phyloP scores from a whole-genome alignment of 2,329 filamentous ascomycete genomes.

The Alternaria hordeiaustralica region DNA sequence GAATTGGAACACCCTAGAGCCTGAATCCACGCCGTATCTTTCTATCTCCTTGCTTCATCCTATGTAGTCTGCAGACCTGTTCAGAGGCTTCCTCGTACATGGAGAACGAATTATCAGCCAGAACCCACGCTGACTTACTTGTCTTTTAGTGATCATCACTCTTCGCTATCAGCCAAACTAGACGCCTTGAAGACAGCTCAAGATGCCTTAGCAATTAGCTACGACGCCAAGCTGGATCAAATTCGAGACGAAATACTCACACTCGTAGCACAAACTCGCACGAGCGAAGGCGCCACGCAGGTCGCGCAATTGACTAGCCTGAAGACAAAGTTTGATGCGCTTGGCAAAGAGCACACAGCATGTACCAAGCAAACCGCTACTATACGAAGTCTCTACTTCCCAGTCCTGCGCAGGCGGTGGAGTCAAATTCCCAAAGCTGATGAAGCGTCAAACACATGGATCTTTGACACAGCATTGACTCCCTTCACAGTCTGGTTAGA shows the following conservation, averaged over 20 bases:
- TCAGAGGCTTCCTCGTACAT: no score
- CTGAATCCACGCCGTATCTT: no score
- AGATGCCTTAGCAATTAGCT: neutral
- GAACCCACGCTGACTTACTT: neutral
- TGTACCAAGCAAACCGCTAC: neutral
- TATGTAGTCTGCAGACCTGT: neutral
- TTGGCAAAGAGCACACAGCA: constrained; percentile 5
- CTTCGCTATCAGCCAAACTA: neutral
- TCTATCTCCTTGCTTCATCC: neutral
- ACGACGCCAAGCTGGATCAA: neutral
- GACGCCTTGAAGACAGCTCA: neutral
- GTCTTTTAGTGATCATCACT: neutral
- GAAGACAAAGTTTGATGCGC: constrained; percentile 12
- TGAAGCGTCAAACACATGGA: constrained; percentile 12
- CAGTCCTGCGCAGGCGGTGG: constrained; percentile 7
- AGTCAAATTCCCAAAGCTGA: neutral
- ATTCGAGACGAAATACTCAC: neutral
- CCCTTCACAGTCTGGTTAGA: constrained; percentile 15
- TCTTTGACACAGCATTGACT: constrained; percentile 10
- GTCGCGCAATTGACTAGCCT: constrained; percentile 3
- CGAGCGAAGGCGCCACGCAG: neutral
- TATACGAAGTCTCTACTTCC: neutral
- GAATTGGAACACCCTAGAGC: no score
- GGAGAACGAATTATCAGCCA: no score
- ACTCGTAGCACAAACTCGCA: neutral